Evolutionary conservation across 2,329 filamentous ascomycete genomes (phyloP), one percentile per base, ranked within the genome.

Genomic region (Penicillium verrucosum): DNA sequence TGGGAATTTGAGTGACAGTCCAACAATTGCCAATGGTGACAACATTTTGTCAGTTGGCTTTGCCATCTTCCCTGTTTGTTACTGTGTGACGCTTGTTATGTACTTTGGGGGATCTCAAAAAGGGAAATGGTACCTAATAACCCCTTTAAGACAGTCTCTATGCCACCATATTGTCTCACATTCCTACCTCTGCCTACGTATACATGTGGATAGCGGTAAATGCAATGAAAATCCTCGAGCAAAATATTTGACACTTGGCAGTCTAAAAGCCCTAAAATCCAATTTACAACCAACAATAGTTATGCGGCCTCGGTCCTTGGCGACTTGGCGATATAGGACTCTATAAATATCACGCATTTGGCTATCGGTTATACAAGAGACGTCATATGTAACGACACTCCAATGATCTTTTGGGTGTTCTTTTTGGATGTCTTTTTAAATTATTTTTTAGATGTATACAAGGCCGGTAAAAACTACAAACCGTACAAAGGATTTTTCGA

Each of bases 11-110:
- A 64, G 47, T 1, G 63, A 60, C 3, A 68, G 7, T 3, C 66
- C 66, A 10, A 68, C 51, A 4, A 68, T 50, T 16, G 66, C 66
- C 10, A 68, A 51, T 0, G 66, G 59, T 9, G 48, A 32, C n/a
- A 59, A 32, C 8, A 11, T 25, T 16, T 58, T 38, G 5, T 43
- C 50, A 51, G 16, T 21, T 11, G n/a, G 7, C 10, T 12, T 16
- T n/a, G 36, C 14, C 37, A 50, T 50, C 4, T 18, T 49, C 11
- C 36, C n/a, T 38, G 2, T 38, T 38, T 21, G n/a, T 21, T 38
- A 38, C n/a, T 38, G n/a, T 38, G 21, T 21, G 36, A 18, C n/a
- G 8, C n/a, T 38, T 38, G n/a, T 18, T 30, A 16, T 29, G 30
- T 23, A 4, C 36, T n/a, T 29, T 38, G 18, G 12, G 12, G 32